Base-by-base conservation (phyloP, 495 filamentous ascomycete species). In the Aspergillus saccharolyticus region DNA sequence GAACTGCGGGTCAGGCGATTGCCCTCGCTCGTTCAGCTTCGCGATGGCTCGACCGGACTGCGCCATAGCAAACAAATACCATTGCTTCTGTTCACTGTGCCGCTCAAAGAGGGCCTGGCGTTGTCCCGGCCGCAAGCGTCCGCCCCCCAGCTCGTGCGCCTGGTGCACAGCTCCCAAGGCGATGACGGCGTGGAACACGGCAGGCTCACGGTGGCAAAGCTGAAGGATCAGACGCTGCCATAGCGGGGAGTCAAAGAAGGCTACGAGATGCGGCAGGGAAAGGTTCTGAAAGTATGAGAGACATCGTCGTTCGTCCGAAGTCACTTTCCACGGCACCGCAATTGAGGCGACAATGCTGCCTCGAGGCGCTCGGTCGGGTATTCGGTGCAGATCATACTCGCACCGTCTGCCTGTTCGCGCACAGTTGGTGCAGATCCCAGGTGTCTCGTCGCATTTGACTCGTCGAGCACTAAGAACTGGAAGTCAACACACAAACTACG, bases 181-280 rank as follows among this genome's bases (percentile, higher is more conserved):
- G 33, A 48, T 52, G 45, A 52, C 57, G 1, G 61, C 63, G 42
- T 66, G 63, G 45, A 54, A 63, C 10, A 66, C 63, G 1, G 63
- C 61, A 4, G 52, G 61, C 5, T 66, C 64, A 14, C 53, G 47
- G 28, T 54, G 42, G 47, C 61, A 24, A 4, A 57, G 44, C 17
- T 49, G 54, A 1, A 54, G 15, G 16, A 44, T 33, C 6, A 51
- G 7, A 1, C 18, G 25, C 19, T 50, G 48, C 58, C 58, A 61
- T 0, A 61, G 30, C 0, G 50, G 22, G 3, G 50, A 57, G 49
- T 61, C 59, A 33, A 54, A 61, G 24, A 53, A 51, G 0, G 4
- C 42, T 2, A 46, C 8, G 4, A 61, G n/a, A 17, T 21, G 53
- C 0, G 50, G 54, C 2, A 56, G 39, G 1, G 54, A 18, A 17